These are phyloP conservation scores for Fagopyrum esculentum DNA, from an alignment of 148 eudicot species.

Conservation along the genomic window DNA sequence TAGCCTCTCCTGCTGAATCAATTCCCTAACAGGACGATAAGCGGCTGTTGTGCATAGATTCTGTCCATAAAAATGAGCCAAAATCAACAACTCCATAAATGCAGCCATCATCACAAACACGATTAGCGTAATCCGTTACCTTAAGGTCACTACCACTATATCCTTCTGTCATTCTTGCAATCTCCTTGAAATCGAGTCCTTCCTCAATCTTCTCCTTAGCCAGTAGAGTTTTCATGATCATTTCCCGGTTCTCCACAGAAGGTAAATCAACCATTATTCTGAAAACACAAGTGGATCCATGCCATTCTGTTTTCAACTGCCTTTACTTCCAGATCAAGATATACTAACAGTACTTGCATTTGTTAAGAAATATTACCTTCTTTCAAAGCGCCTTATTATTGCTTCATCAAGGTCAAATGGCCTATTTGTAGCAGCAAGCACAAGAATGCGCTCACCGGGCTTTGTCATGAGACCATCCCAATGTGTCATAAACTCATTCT, in stretches of 20 bases:
- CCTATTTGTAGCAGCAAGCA: constrained; percentile 94
- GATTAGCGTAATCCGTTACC: constrained; percentile 31
- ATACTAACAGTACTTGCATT: not conserved
- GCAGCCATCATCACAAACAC: not conserved
- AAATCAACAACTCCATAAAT: constrained; percentile 6
- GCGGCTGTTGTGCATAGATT: constrained; percentile 96
- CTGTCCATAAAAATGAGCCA: constrained; percentile 27
- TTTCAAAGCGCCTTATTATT: constrained; percentile 89
- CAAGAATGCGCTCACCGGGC: constrained; percentile 74
- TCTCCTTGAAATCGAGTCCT: constrained; percentile 50
- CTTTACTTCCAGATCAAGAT: not conserved
- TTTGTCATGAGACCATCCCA: constrained; percentile 90
- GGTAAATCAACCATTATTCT: constrained; percentile 91
- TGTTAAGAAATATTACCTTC: constrained; percentile 41
- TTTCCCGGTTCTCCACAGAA: constrained; percentile 66
- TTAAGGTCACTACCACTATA: constrained; percentile 83
- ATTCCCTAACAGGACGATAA: constrained; percentile 86
- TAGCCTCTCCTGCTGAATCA: constrained; percentile 72
- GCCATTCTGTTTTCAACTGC: not conserved
- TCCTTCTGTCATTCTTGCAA: constrained; percentile 85
- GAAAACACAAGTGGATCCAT: not conserved
- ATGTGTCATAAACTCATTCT: constrained; percentile 92
- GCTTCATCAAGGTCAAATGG: constrained; percentile 99
- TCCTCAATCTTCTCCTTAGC: constrained; percentile 74
- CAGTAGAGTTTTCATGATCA: constrained; percentile 74